Evolutionary conservation across 1,284 basidiomycete species (phyloP).

Genomic region (Trichosporon asahii): DNA sequence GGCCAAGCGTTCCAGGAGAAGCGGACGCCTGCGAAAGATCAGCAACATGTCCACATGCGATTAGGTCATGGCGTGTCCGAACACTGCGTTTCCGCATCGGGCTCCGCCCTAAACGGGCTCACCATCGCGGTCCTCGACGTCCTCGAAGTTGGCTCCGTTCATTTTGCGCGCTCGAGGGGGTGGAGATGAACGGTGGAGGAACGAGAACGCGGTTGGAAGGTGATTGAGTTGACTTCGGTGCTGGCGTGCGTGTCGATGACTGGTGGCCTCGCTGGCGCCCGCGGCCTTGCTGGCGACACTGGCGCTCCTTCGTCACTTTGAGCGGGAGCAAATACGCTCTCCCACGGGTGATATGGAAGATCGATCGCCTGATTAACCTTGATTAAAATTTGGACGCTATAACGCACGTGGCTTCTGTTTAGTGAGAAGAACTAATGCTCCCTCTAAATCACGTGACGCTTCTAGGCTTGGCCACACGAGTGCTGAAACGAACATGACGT

Average conservation of each 20-base stretch:
- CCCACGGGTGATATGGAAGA: not conserved
- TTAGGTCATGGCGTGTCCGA: not conserved
- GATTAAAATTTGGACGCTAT: not conserved
- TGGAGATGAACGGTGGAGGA: not conserved
- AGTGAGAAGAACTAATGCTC: not conserved
- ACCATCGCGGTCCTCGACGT: constrained; percentile 65
- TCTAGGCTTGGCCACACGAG: not conserved
- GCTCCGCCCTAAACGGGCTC: constrained; percentile 23
- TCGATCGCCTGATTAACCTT: not conserved
- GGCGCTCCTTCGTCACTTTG: constrained; percentile 7
- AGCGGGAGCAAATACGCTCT: not conserved
- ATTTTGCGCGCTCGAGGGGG: constrained; percentile 26
- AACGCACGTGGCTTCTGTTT: not conserved
- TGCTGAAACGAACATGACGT: not conserved
- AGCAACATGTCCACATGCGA: not conserved
- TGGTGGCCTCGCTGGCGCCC: constrained; percentile 6
- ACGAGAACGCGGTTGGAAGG: constrained; percentile 7
- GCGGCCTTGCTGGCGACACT: constrained; percentile 1
- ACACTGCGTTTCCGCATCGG: not conserved
- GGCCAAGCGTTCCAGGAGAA: constrained; percentile 99
- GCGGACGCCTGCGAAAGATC: constrained; percentile 63
- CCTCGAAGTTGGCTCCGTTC: constrained; percentile 51
- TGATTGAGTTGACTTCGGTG: not conserved
- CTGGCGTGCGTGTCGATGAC: constrained; percentile 1
- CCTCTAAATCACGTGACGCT: not conserved